phyloP scores from a whole-genome alignment of 257 asterid species.

The Solanum okadae region DNA sequence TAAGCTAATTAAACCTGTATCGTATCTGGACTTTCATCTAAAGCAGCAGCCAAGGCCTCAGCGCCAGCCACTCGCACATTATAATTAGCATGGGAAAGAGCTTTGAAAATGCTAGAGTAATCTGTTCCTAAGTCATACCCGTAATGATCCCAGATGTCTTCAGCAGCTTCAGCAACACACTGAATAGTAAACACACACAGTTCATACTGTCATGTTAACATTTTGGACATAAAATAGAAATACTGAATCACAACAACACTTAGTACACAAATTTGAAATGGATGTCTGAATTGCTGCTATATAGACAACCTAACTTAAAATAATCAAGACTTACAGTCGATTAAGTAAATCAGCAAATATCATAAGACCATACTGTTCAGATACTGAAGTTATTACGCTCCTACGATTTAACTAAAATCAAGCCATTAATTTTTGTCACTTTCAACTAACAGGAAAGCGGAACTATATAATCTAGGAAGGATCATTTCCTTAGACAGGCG shows the following conservation, averaged over 20 bases:
- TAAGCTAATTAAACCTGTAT: constrained; percentile 50
- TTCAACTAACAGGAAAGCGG: not conserved
- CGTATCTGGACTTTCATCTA: constrained; percentile 94
- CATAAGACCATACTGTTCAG: not conserved
- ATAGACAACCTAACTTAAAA: not conserved
- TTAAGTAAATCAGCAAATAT: not conserved
- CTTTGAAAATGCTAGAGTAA: constrained; percentile 73
- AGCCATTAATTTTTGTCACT: not conserved
- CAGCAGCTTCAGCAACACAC: constrained; percentile 91
- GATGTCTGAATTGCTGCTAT: not conserved
- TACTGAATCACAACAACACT: not conserved
- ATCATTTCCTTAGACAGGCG: not conserved
- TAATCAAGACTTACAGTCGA: not conserved
- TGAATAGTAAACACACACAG: constrained; percentile 9
- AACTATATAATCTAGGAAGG: not conserved
- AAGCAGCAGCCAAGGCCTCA: constrained; percentile 95
- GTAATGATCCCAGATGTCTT: constrained; percentile 85
- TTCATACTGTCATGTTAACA: not conserved
- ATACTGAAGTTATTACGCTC: not conserved
- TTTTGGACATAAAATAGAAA: not conserved
- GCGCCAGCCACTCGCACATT: constrained; percentile 92
- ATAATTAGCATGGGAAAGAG: constrained; percentile 79
- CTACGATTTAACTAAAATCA: not conserved
- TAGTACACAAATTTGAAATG: not conserved
- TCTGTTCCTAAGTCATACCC: constrained; percentile 84